Percentiles rank a stretch among this genome's conserved stretches.
These are phyloP conservation scores for Fusarium papillatum DNA, from an alignment of 2,329 filamentous ascomycete species.

Conservation along the genomic window DNA sequence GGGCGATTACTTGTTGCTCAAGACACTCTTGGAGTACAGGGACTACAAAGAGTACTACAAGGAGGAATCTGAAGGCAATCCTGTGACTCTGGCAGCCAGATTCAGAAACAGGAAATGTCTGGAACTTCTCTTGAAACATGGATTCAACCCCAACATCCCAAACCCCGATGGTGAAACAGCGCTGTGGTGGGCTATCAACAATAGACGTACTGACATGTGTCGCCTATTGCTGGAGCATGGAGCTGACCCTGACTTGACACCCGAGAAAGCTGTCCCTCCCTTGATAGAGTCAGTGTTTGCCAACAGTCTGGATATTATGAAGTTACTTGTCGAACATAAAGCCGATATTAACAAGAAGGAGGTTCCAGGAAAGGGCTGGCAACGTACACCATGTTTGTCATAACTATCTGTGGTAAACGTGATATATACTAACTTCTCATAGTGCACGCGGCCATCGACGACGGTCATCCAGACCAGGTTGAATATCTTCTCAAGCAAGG, in stretches of 20 bases:
- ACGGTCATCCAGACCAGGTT: background rate
- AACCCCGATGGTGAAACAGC: background rate
- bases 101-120: background rate
- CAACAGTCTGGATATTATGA: background rate
- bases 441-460: conserved; percentile 5
- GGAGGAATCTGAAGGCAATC: background rate
- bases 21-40: background rate
- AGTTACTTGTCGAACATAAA: conserved; percentile 3
- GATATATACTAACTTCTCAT: background rate
- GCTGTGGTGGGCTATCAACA: background rate
- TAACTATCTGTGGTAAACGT: no score
- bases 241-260: conserved; percentile 4
- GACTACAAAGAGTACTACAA: background rate
- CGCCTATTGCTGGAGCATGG: background rate
- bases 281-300: background rate
- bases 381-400: conserved; percentile 6
- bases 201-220: background rate
- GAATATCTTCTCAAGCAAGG: conserved; percentile 2
- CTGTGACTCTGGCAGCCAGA: background rate
- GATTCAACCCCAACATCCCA: background rate
- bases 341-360: conserved; percentile 13
- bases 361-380: background rate
- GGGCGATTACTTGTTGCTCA: background rate
- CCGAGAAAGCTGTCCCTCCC: background rate
- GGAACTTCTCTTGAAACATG: background rate